Evolutionary conservation across 768 basidiomycete genomes (phyloP), one percentile per base, ranked within the genome.

Genomic region (Mycena chlorophos): DNA sequence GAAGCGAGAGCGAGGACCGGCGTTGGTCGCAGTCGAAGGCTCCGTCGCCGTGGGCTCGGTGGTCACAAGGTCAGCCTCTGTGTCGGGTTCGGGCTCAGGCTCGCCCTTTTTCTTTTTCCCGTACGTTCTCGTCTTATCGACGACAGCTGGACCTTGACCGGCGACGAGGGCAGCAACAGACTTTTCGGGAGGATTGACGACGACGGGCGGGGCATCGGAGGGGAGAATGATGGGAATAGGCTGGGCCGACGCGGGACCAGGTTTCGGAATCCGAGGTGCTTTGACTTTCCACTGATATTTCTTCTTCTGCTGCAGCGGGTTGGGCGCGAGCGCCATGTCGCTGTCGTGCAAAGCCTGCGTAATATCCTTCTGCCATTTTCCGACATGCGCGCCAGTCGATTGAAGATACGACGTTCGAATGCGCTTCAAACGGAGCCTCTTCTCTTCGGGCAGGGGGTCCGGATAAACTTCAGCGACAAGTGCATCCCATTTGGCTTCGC

Each of bases 331-430:
- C 39, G 76, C 77, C 43, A 83, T 66, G 40, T 77, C 75, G 2
- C 82, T 79, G 60, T 88, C 85, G 51, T 73, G 77, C 22, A 89
- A 68, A 6, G 84, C 83, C 17, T 77, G 71, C 28, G 61, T 60
- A 37, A 91, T 79, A 64, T 87, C 83, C 25, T 67, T 73, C 67
- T 86, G 85, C 89, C 89, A 91, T 66, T 79, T 82, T 20, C 68
- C 65, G 8, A 69, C 61, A 51, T 85, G 78, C 52, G 73, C 78
- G 12, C 73, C 73, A 3, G 79, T 75, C 3, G 84, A 80, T 57
- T 85, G 82, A 56, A 89, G 53, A 64, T 84, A 91, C 27, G 78
- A 79, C 8, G 64, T 73, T 31, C 78, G 80, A 23, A 91, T 71
- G 10, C 79, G 75, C 22, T 79, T 77, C 6, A 91, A 68, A 25